A percentile compares a stretch with the other conserved stretches of the same genome.
Conservation (phyloP, 345 rosid genomes). For the Populus deltoides region DNA sequence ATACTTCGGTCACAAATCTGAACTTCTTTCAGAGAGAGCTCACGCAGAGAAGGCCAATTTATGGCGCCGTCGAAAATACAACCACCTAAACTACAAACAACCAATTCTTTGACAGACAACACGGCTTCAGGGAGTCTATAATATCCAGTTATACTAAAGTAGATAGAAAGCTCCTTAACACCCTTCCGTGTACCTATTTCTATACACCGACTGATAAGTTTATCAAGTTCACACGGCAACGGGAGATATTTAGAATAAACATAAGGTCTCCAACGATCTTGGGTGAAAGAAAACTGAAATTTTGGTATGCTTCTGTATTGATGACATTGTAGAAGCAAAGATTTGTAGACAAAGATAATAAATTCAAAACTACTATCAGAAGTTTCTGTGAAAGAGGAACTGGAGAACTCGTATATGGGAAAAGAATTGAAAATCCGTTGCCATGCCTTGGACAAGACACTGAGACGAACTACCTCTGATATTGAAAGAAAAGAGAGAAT, state of each 20-base stretch:
- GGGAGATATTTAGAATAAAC: no score
- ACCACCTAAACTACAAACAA: background rate
- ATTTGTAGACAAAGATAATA: background rate
- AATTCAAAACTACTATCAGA: background rate
- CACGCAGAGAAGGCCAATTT: background rate
- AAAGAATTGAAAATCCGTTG: background rate
- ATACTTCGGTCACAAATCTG: background rate
- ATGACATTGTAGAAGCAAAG: background rate
- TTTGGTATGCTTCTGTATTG: background rate
- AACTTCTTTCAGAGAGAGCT: background rate
- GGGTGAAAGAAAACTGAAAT: no score
- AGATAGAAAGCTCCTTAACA: background rate
- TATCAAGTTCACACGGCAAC: background rate
- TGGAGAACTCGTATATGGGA: background rate
- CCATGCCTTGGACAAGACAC: background rate
- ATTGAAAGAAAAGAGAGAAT: background rate
- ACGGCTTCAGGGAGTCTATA: background rate
- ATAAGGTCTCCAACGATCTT: no score
- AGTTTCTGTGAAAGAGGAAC: background rate
- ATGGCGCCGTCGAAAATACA: background rate
- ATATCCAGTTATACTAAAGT: background rate
- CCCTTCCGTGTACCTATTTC: background rate
- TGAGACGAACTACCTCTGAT: background rate
- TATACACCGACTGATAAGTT: background rate
- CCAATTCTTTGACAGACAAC: background rate